These are phyloP conservation scores for Fraxinus baroniana DNA, from an alignment of 305 asterid genomes.

Conservation along the genomic window DNA sequence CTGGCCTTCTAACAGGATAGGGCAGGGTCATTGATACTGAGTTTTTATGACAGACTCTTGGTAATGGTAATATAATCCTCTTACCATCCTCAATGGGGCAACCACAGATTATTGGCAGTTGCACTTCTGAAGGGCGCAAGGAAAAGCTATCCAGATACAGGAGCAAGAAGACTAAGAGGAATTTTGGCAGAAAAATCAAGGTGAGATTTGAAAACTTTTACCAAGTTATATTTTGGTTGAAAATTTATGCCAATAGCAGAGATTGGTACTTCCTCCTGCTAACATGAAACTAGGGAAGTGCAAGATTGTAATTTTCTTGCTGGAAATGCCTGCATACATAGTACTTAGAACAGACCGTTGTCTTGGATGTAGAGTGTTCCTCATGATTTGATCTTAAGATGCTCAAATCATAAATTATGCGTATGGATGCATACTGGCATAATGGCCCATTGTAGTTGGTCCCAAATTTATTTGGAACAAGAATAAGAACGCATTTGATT, in stretches of 20 bases:
- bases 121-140: constrained; percentile 37
- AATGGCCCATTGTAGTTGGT: not conserved
- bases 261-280: not conserved
- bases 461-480: not conserved
- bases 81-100: constrained; percentile 38
- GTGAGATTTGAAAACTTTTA: constrained; percentile 32
- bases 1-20: constrained; percentile 41
- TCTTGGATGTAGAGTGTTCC: not conserved
- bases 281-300: not conserved
- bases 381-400: not conserved
- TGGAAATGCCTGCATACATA: not conserved
- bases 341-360: not conserved
- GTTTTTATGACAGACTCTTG: constrained; percentile 54
- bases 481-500: not conserved
- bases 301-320: not conserved
- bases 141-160: constrained; percentile 47
- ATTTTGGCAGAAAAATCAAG: constrained; percentile 64
- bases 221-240: not conserved
- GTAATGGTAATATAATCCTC: constrained; percentile 35
- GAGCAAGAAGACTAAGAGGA: constrained; percentile 48
- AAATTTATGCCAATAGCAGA: not conserved
- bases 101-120: constrained; percentile 26
- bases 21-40: constrained; percentile 38
- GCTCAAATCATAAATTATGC: not conserved
- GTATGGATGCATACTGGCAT: not conserved